Base-by-base conservation (phyloP, 2,329 filamentous ascomycete species). In the Penicillium sclerotigenum region DNA sequence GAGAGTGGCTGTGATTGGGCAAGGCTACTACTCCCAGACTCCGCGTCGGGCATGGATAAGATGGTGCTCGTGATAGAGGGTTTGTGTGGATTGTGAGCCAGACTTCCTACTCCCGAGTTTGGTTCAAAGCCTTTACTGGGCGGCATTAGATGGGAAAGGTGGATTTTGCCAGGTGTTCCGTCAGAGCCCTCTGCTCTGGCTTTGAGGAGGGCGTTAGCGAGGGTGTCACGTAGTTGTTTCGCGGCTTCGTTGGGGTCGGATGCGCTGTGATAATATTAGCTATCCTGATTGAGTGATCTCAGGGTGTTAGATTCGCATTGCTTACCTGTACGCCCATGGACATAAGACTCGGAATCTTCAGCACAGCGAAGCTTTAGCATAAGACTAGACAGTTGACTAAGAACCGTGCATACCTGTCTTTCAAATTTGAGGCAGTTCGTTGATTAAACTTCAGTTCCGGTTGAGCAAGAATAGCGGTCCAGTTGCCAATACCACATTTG, bases 401-500 rank as follows among this genome's bases (percentile, higher is more conserved):
- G 26, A 49, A 14, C 22, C 34, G 36, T 24, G 11, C 61, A 52
- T 76, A 81, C 66, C 82, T 76, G 65, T 87, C 85, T 71, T 87
- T 87, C 46, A 87, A 68, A 62, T 87, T 85, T 24, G 84, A 79
- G 10, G 83, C 80, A n/a, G 79, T 85, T 28, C 85, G 76, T 11
- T 79, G 75, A 57, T 83, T 77, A 65, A 87, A 87, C 3, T 72
- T 73, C 56, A 83, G 81, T 33, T 84, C 81, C 16, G 80, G 69
- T 60, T 82, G 80, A 3, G 81, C 75, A 26, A 86, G 67, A 18
- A 87, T 87, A 60, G 80, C 80, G 54, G 84, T 87, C 85, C 85
- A 87, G 59, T 79, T 85, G 3, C 85, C 85, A 57, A 86, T 82
- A 1, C 84, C 85, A 63, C 83, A 85, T 59, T 78, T 81, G 36